phyloP scores from a whole-genome alignment of 257 asterid species.

The Gynochthodes officinalis region DNA sequence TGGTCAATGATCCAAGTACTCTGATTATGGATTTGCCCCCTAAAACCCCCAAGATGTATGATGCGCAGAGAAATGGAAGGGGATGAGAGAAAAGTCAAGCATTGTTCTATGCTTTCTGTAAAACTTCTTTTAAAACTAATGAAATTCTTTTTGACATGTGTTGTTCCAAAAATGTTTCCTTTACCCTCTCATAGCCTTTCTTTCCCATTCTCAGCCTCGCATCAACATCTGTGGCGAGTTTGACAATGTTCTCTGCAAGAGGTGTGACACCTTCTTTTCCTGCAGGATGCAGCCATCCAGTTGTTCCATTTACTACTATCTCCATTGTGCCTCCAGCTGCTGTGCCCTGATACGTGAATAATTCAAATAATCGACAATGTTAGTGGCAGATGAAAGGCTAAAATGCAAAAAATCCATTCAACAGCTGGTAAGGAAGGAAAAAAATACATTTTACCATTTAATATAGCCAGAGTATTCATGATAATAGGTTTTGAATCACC shows the following conservation, averaged over 20 bases:
- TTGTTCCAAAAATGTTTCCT: constrained; percentile 70
- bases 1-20: neutral
- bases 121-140: constrained; percentile 57
- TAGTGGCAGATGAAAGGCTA: neutral
- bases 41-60: neutral
- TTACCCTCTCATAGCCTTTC: constrained; percentile 62
- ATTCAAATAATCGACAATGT: neutral
- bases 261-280: constrained; percentile 88
- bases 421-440: neutral
- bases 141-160: constrained; percentile 82
- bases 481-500: neutral
- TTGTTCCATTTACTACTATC: constrained; percentile 76
- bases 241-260: constrained; percentile 69
- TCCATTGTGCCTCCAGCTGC: constrained; percentile 97
- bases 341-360: constrained; percentile 57
- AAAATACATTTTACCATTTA: neutral
- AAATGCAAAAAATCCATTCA: constrained; percentile 1
- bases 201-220: constrained; percentile 68
- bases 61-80: neutral
- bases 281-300: constrained; percentile 84
- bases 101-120: constrained; percentile 25
- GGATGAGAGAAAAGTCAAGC: neutral
- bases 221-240: constrained; percentile 56
- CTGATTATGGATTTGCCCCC: too few species aligned
- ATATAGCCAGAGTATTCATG: neutral